A percentile compares a stretch with the other conserved stretches of the same genome.
phyloP scores from a whole-genome alignment of 164 flowering plant genomes.

The Annona squamosa region DNA sequence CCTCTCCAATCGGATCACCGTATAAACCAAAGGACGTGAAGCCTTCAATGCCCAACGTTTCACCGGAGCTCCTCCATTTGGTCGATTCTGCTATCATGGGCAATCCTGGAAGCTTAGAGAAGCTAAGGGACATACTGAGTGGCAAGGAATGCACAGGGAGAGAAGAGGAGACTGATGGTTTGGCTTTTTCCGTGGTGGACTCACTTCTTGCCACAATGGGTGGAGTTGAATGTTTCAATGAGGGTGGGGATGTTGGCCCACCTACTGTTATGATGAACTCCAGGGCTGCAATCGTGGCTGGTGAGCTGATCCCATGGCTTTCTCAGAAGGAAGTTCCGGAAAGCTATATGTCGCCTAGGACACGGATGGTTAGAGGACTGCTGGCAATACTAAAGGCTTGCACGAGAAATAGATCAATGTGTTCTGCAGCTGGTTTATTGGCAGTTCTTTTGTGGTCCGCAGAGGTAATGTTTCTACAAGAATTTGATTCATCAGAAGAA shows the following conservation, averaged over 20 bases:
- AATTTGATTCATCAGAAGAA: conserved; percentile 31
- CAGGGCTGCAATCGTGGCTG: conserved; percentile 89
- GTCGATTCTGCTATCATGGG: conserved; percentile 99
- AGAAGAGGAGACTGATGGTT: conserved; percentile 54
- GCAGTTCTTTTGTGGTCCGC: conserved; percentile 70
- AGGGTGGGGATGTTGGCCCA: conserved; percentile 69
- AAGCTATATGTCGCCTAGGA: conserved; percentile 76
- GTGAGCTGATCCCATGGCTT: conserved; percentile 85
- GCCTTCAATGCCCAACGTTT: conserved; percentile 70
- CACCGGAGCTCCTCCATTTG: conserved; percentile 91
- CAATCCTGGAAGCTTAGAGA: conserved; percentile 78
- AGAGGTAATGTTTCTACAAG: conserved; percentile 61
- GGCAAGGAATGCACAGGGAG: conserved; percentile 63
- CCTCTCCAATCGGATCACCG: conserved; percentile 59
- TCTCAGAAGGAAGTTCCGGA: conserved; percentile 63
- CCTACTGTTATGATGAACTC: conserved; percentile 98
- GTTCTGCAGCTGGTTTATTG: conserved; percentile 74
- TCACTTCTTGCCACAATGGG: conserved; percentile 98
- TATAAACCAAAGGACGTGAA: conserved; percentile 40
- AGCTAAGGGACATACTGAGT: conserved; percentile 63
- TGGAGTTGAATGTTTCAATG: conserved; percentile 96
- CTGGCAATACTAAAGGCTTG: conserved; percentile 85
- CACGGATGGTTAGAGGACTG: conserved; percentile 89
- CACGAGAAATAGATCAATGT: conserved; percentile 94
- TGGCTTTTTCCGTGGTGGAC: conserved; percentile 72